phyloP scores from a whole-genome alignment of 2,329 filamentous ascomycete genomes.

The Trichophyton rubrum region DNA sequence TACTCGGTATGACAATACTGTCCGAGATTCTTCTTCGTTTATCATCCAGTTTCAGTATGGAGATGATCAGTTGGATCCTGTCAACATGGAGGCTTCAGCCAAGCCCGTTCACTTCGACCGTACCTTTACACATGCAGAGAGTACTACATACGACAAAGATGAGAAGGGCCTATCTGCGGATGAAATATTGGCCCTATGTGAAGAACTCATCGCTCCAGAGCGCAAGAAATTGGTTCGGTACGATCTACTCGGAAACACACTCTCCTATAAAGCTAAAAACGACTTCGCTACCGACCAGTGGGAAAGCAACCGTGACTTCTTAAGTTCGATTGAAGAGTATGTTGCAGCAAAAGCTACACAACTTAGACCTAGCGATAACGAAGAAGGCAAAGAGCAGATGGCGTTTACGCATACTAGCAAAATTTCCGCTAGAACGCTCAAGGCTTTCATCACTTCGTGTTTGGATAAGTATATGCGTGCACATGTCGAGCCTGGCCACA shows the following conservation, averaged over 20 bases:
- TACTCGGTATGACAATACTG: conserved; percentile 85
- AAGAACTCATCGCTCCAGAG: conserved; percentile 55
- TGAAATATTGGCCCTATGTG: conserved; percentile 58
- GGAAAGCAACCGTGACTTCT: conserved; percentile 71
- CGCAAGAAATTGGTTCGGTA: conserved; percentile 51
- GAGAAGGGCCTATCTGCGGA: conserved; percentile 61
- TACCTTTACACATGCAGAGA: conserved; percentile 71
- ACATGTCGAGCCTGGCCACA: conserved; percentile 85
- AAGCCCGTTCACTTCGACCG: conserved; percentile 85
- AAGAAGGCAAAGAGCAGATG: conserved; percentile 23
- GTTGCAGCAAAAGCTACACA: conserved; percentile 52
- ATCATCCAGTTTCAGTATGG: conserved; percentile 97
- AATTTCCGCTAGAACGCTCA: conserved; percentile 61
- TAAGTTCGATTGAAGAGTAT: conserved; percentile 64
- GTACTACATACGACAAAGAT: conserved; percentile 63
- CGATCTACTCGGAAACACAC: conserved; percentile 47
- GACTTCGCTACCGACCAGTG: conserved; percentile 60
- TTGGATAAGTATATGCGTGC: conserved; percentile 83
- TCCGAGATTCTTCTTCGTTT: conserved; percentile 74
- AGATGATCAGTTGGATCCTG: conserved; percentile 86
- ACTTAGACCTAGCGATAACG: conserved; percentile 33
- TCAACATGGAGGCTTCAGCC: conserved; percentile 93
- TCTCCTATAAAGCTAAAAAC: conserved; percentile 58
- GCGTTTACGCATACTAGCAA: conserved; percentile 63
- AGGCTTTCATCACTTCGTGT: conserved; percentile 67